These are phyloP conservation scores for Ephemerocybe angulata DNA, from an alignment of 768 basidiomycete genomes.

Conservation along the genomic window DNA sequence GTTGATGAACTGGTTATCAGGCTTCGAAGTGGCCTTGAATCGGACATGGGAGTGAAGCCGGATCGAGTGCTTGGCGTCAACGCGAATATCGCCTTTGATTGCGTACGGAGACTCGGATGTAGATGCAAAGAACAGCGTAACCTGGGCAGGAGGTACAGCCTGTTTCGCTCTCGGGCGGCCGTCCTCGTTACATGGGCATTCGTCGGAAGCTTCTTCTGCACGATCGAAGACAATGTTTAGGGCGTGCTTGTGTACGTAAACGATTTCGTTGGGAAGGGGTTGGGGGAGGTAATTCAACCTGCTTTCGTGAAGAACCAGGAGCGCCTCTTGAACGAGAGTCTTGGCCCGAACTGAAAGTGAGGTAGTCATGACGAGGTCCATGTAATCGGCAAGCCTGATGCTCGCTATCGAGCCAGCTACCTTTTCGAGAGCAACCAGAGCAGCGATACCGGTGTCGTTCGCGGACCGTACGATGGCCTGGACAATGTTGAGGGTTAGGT, in stretches of 20 bases:
- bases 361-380: conserved; percentile 50
- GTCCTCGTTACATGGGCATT: conserved; percentile 63
- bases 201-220: conserved; percentile 63
- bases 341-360: conserved; percentile 49
- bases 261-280: conserved; percentile 20
- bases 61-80: conserved; percentile 47
- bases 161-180: conserved; percentile 47
- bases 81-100: conserved; percentile 50
- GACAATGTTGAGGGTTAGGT: conserved; percentile 33
- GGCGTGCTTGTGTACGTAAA: conserved; percentile 54
- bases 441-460: conserved; percentile 50
- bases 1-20: conserved; percentile 46
- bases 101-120: conserved; percentile 1
- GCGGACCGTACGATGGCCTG: conserved; percentile 52
- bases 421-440: conserved; percentile 58
- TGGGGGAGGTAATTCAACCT: conserved; percentile 17
- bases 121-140: conserved; percentile 31
- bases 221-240: conserved; percentile 59
- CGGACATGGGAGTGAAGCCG: conserved; percentile 67
- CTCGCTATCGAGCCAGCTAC: conserved; percentile 30
- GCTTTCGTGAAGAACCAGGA: conserved; percentile 52
- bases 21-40: conserved; percentile 53
- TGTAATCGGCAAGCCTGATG: conserved; percentile 44
- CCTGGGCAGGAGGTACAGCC: conserved; percentile 38
- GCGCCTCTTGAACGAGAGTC: conserved; percentile 53